Conservation (phyloP, 192 early-diverging fungal genomes). For the Coemansia sp. region DNA sequence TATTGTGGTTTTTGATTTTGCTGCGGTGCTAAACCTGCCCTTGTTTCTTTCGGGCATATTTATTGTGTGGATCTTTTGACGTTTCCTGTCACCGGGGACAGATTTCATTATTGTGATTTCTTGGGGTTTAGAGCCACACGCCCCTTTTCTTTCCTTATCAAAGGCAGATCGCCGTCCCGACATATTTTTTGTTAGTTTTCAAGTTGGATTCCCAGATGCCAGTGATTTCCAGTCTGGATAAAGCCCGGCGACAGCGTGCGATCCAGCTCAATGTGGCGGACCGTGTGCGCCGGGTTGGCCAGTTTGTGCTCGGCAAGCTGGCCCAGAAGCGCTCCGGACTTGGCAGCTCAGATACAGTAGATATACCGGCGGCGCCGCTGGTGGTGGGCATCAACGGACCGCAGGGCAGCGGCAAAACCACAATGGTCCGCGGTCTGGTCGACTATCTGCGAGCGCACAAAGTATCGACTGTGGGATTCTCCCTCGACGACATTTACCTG, state of each 20-base stretch:
- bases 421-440: conserved; percentile 52
- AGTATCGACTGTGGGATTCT: conserved; percentile 60
- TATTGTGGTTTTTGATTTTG: background rate
- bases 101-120: background rate
- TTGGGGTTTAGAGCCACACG: background rate
- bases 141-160: background rate
- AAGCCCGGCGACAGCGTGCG: conserved; percentile 18
- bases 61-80: background rate
- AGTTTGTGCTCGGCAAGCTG: conserved; percentile 39
- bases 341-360: background rate
- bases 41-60: background rate
- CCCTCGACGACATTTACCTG: conserved; percentile 86
- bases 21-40: background rate
- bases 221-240: conserved; percentile 35
- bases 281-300: conserved; percentile 23
- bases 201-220: conserved; percentile 16
- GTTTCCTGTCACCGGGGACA: background rate
- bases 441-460: conserved; percentile 44
- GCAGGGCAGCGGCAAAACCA: conserved; percentile 77
- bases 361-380: conserved; percentile 21
- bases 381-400: conserved; percentile 76
- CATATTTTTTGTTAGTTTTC: background rate
- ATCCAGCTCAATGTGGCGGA: conserved; percentile 15
- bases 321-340: conserved; percentile 18
- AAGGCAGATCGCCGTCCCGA: background rate